Percentiles rank a stretch among this genome's conserved stretches.
phyloP scores from a whole-genome alignment of 148 eudicot genomes.

The Silene uniflora region DNA sequence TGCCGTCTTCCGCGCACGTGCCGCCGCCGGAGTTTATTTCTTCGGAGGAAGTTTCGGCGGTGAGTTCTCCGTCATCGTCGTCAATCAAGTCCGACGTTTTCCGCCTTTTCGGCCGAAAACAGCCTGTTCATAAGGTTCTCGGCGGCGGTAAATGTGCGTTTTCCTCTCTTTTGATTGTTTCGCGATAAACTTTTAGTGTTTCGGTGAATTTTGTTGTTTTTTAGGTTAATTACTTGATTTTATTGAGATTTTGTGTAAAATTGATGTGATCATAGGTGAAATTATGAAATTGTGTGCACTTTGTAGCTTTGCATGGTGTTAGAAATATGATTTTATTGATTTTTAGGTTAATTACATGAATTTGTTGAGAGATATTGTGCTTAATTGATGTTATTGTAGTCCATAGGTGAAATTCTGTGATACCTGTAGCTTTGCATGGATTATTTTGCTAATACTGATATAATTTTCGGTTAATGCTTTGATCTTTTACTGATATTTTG shows the following conservation, averaged over 20 bases:
- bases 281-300: neutral
- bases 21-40: slow-evolving; percentile 29
- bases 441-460: neutral
- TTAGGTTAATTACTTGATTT: neutral
- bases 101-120: slow-evolving; percentile 64
- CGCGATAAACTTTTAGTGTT: neutral
- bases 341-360: neutral
- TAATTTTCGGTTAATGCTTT: no score
- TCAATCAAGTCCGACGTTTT: slow-evolving; percentile 40
- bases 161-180: neutral
- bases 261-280: neutral
- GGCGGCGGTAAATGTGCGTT: slow-evolving; percentile 49
- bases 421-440: neutral
- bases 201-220: neutral
- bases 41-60: slow-evolving; percentile 8
- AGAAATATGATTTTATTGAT: neutral
- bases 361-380: neutral
- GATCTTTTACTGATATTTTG: no score
- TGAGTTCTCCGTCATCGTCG: slow-evolving; percentile 4
- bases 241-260: neutral
- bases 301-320: neutral
- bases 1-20: slow-evolving; percentile 21
- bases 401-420: neutral
- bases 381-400: neutral
- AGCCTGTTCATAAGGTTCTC: slow-evolving; percentile 55